These are phyloP conservation scores for Alternaria sp. DNA, from an alignment of 2,329 filamentous ascomycete species.

Conservation along the genomic window DNA sequence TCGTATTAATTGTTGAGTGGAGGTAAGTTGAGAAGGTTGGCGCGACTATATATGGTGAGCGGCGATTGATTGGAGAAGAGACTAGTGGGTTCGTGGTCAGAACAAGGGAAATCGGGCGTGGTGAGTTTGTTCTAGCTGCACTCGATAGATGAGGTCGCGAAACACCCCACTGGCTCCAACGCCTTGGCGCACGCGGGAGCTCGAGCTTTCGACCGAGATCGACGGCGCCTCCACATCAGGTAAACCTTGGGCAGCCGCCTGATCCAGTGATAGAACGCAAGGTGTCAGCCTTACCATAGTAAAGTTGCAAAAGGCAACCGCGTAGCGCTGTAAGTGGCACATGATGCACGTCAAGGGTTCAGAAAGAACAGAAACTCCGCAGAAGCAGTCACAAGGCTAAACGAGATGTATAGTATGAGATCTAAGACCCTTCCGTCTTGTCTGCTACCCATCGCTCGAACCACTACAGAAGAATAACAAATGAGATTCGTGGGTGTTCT, in stretches of 20 bases:
- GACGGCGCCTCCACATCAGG: conserved; percentile 26
- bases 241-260: conserved; percentile 20
- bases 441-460: conserved; percentile 11
- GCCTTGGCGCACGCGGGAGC: conserved; percentile 39
- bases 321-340: not conserved
- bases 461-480: conserved; percentile 31
- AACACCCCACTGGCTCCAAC: conserved; percentile 37
- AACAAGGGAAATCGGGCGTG: conserved; percentile 28
- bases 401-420: conserved; percentile 9
- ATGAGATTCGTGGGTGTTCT: conserved; percentile 41
- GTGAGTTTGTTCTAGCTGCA: conserved; percentile 28
- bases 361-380: not conserved
- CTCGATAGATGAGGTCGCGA: conserved; percentile 40
- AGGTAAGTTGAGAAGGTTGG: conserved; percentile 13
- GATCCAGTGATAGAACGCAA: conserved; percentile 6
- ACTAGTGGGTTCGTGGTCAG: conserved; percentile 20
- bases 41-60: conserved; percentile 16
- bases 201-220: conserved; percentile 36
- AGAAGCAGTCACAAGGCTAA: not conserved
- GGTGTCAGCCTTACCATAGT: not conserved
- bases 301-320: not conserved
- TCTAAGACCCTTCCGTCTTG: conserved; percentile 10
- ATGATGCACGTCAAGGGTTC: not conserved
- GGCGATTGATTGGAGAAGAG: conserved; percentile 19
- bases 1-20: conserved; percentile 20